Conservation (phyloP, 352 stramenopile genomes). For the Achlya hypogyna region DNA sequence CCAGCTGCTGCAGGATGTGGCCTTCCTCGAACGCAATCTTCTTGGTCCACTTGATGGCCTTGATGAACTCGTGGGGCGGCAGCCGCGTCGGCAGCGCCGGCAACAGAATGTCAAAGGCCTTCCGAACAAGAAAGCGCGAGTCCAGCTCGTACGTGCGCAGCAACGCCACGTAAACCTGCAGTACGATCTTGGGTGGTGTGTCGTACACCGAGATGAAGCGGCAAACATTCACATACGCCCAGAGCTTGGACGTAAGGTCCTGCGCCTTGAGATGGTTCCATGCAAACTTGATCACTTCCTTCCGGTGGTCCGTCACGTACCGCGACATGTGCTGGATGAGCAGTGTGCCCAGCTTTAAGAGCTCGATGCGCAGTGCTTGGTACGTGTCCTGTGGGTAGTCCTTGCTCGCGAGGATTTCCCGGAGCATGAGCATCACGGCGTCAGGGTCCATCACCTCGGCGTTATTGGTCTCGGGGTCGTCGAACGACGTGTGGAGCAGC, state of each 20-base stretch:
- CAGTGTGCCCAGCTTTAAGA: slow-evolving; percentile 93
- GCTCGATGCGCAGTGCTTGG: slow-evolving; percentile 77
- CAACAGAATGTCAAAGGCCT: slow-evolving; percentile 93
- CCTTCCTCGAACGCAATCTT: slow-evolving; percentile 97
- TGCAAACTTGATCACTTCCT: slow-evolving; percentile 98
- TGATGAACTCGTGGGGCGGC: slow-evolving; percentile 89
- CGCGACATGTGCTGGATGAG: slow-evolving; percentile 94
- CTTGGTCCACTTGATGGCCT: slow-evolving; percentile 95
- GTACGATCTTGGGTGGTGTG: slow-evolving; percentile 93
- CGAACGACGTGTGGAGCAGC: slow-evolving; percentile 82
- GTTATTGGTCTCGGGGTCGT: slow-evolving; percentile 66
- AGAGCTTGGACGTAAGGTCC: slow-evolving; percentile 92
- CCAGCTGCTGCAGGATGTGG: slow-evolving; percentile 90
- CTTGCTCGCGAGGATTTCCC: slow-evolving; percentile 80
- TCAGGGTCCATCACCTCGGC: slow-evolving; percentile 79
- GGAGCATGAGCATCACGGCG: slow-evolving; percentile 82
- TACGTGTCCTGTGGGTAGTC: slow-evolving; percentile 58
- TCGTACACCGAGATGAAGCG: slow-evolving; percentile 95
- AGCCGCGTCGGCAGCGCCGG: slow-evolving; percentile 87
- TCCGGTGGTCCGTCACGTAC: slow-evolving; percentile 88
- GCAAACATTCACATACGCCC: slow-evolving; percentile 96
- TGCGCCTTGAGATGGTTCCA: slow-evolving; percentile 95
- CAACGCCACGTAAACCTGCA: slow-evolving; percentile 95
- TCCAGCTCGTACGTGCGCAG: slow-evolving; percentile 92
- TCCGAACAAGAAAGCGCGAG: slow-evolving; percentile 89